A percentile compares a stretch with the other conserved stretches of the same genome.
Conservation (phyloP, 2,329 filamentous ascomycete genomes). For the Dothiorella sarmentorum region DNA sequence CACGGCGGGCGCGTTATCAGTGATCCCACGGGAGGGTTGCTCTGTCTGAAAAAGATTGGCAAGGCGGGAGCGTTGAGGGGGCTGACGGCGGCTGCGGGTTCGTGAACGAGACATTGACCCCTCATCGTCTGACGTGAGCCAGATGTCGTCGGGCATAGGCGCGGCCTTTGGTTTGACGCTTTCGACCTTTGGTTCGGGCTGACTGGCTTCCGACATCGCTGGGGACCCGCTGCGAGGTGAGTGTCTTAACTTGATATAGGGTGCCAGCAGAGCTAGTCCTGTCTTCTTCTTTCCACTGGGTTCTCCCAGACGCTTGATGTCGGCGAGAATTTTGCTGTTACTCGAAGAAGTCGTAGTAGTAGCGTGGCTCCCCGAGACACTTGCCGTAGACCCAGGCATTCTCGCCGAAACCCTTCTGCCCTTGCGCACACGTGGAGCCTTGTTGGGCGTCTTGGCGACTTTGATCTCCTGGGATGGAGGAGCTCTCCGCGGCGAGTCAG, state of each 20-base stretch:
- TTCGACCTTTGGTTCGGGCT: background rate
- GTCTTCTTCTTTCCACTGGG: constrained; percentile 3
- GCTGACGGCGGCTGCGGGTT: background rate
- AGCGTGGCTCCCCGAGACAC: background rate
- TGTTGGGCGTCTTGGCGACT: constrained; percentile 11
- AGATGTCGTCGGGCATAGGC: constrained; percentile 2
- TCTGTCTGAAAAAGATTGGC: background rate
- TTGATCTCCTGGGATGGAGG: background rate
- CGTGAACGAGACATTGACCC: background rate
- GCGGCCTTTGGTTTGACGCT: background rate
- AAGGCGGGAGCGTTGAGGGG: background rate
- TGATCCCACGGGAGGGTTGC: background rate
- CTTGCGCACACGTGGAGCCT: constrained; percentile 8
- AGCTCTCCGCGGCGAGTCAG: background rate
- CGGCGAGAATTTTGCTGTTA: constrained; percentile 17
- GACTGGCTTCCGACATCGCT: background rate
- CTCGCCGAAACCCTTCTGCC: background rate
- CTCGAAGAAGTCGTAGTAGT: background rate
- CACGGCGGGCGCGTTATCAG: background rate
- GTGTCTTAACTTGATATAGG: constrained; percentile 12
- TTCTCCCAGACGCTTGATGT: constrained; percentile 13
- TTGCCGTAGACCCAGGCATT: constrained; percentile 5
- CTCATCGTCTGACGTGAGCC: constrained; percentile 16
- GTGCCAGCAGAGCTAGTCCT: constrained; percentile 10
- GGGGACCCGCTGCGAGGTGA: background rate